Evolutionary conservation across 768 basidiomycete genomes (phyloP).

Genomic region (Russula griseocarnosa): DNA sequence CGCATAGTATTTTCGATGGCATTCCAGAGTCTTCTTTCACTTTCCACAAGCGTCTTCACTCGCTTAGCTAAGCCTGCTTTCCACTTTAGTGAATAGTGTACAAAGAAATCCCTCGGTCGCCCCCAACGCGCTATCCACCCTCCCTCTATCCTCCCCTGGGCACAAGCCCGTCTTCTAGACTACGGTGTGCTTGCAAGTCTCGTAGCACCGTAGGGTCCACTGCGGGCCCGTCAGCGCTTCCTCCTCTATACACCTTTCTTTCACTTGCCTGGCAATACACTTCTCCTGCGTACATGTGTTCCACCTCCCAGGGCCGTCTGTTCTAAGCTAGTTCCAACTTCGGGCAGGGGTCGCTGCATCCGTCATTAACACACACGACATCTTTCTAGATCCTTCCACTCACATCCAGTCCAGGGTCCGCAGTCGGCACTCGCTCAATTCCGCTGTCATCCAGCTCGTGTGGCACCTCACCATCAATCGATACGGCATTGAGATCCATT

Average conservation of each 20-base stretch:
- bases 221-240: slow-evolving; percentile 35
- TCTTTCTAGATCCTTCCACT: slow-evolving; percentile 39
- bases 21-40: slow-evolving; percentile 33
- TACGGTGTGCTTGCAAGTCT: slow-evolving; percentile 83
- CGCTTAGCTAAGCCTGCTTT: slow-evolving; percentile 19
- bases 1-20: slow-evolving; percentile 28
- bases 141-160: slow-evolving; percentile 12
- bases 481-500: slow-evolving; percentile 81
- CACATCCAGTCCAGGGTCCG: slow-evolving; percentile 84
- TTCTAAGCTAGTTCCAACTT: slow-evolving; percentile 54
- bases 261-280: slow-evolving; percentile 76
- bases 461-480: slow-evolving; percentile 63
- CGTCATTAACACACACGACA: slow-evolving; percentile 27
- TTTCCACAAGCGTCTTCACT: slow-evolving; percentile 24
- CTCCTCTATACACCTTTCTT: not conserved
- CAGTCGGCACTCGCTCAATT: slow-evolving; percentile 86
- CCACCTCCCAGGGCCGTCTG: slow-evolving; percentile 50
- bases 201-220: slow-evolving; percentile 87
- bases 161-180: slow-evolving; percentile 48
- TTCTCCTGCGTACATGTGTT: slow-evolving; percentile 90
- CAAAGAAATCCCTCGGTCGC: not conserved
- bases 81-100: slow-evolving; percentile 16
- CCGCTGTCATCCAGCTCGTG: slow-evolving; percentile 75
- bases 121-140: not conserved
- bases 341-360: slow-evolving; percentile 60